Base-by-base conservation (phyloP, 1,139 yeast genomes). In the Nakaseomyces nivariensis region DNA sequence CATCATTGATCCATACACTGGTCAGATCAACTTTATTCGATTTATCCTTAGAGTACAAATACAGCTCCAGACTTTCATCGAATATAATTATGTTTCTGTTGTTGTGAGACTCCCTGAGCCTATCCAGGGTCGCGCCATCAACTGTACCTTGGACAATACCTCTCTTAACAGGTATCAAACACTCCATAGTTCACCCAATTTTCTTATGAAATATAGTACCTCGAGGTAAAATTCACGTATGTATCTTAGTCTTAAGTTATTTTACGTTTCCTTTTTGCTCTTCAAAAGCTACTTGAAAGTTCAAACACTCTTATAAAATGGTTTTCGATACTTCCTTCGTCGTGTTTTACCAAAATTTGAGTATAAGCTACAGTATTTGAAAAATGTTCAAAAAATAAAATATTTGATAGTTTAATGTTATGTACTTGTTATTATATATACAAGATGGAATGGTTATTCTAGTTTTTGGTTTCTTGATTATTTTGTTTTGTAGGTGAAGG, bases 1-100 rank as follows among this genome's bases (percentile, higher is more conserved):
- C 62, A 46, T 63, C 67, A 49, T 63, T 63, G 46, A 63, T 61
- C 58, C 58, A 57, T 5, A 59, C 58, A 17, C 47, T 51, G 33
- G 59, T 52, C 11, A 37, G 45, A 13, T 48, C 45, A 5, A 57
- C 37, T n/a, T 5, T 26, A 6, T 49, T 25, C 25, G 7, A 37
- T 37, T 3, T 41, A 40, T 38, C 40, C n/a, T 34, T 50, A 26
- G 50, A 44, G 26, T 46, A 58, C 34, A 53, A 51, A 48, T 49
- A 52, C 22, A 63, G 40, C 13, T 52, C 51, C 22, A 64, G 49
- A 24, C 57, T 55, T 45, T 64, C 68, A 54, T 64, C 67, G 51
- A 63, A 64, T n/a, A 64, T 48, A 24, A 64, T 51, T 45, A 64
- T 63, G 25, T 54, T 44, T 33, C 68, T 55, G 10, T 31, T 37